Evolutionary conservation across 2,329 filamentous ascomycete species (phyloP).

Genomic region (Elsinoe fawcettii): DNA sequence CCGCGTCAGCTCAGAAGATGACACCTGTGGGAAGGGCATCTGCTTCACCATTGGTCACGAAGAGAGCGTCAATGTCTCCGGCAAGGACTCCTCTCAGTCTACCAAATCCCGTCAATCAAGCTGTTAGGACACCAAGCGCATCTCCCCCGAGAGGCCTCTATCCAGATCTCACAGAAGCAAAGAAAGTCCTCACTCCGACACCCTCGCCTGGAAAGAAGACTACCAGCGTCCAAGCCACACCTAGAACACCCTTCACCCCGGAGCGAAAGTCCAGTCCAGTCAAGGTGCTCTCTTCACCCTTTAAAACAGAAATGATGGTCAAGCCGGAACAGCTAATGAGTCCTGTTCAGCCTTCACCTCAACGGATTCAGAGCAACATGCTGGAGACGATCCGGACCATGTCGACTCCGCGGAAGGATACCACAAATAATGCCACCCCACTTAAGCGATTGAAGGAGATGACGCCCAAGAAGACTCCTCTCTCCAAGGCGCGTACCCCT

Average conservation of each 20-base stretch:
- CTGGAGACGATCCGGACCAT: slow-evolving; percentile 41
- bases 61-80: slow-evolving; percentile 19
- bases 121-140: slow-evolving; percentile 4
- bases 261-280: slow-evolving; percentile 8
- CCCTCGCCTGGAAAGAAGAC: slow-evolving; percentile 12
- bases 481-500: slow-evolving; percentile 34
- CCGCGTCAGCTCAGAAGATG: slow-evolving; percentile 23
- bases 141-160: slow-evolving; percentile 10
- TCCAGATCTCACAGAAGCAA: slow-evolving; percentile 12
- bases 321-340: neutral
- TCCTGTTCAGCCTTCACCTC: slow-evolving; percentile 3
- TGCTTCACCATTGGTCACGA: slow-evolving; percentile 10
- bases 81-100: slow-evolving; percentile 12
- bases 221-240: neutral
- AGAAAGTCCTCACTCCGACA: slow-evolving; percentile 14
- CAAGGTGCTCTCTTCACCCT: slow-evolving; percentile 1
- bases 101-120: neutral
- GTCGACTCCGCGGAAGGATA: slow-evolving; percentile 43
- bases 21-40: slow-evolving; percentile 9
- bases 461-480: slow-evolving; percentile 28
- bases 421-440: slow-evolving; percentile 30
- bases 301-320: neutral
- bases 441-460: slow-evolving; percentile 30
- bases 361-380: slow-evolving; percentile 24
- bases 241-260: slow-evolving; percentile 7